Percentiles rank a stretch among this genome's conserved stretches.
These are phyloP conservation scores for Fusarium phyllophilum DNA, from an alignment of 2,329 filamentous ascomycete genomes.

Conservation along the genomic window DNA sequence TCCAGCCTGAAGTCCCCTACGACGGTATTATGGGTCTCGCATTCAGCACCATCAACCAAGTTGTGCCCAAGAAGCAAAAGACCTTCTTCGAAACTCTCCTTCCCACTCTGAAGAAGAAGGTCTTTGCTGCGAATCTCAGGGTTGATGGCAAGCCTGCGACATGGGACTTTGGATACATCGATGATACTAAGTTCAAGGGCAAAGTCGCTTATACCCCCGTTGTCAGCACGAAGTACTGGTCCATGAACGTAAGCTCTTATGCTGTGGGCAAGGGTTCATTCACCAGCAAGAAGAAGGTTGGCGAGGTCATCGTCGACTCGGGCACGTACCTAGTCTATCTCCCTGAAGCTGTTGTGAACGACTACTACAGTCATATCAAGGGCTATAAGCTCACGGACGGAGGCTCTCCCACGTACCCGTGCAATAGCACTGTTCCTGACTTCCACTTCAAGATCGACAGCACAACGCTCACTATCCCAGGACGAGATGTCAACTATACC, in stretches of 20 bases:
- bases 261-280: not conserved
- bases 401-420: not conserved
- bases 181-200: not conserved
- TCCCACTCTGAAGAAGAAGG: not conserved
- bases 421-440: not conserved
- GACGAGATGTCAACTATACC: not conserved
- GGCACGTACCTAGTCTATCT: not conserved
- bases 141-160: not conserved
- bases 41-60: not conserved
- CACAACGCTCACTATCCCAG: not conserved
- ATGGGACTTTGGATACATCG: not conserved
- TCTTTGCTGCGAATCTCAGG: not conserved
- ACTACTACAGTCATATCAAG: not conserved
- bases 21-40: not conserved
- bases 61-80: not conserved
- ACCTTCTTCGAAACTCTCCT: not conserved
- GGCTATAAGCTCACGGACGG: not conserved
- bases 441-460: not conserved
- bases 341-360: not conserved
- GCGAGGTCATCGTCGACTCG: not conserved
- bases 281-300: not conserved
- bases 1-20: accelerated
- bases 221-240: not conserved
- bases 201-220: not conserved
- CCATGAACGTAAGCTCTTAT: not conserved